Base-by-base conservation (phyloP, 1,284 basidiomycete species). In the Dichomitus squalens region DNA sequence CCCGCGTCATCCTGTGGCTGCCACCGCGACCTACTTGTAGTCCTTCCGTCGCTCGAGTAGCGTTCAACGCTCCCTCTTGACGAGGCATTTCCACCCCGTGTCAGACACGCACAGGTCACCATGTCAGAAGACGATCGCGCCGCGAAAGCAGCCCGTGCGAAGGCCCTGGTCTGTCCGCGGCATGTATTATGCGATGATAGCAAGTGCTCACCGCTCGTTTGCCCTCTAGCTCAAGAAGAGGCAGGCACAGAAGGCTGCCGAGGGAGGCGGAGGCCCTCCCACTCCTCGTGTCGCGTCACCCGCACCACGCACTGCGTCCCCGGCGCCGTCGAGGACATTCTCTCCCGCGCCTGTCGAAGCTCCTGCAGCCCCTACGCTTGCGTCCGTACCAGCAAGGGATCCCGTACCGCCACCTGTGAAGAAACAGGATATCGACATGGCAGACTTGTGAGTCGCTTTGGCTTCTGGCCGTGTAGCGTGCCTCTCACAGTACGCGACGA, bases 91-190 rank as follows among this genome's bases (percentile, higher is more conserved):
- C 4, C 11, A 1, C n/a, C 29, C 29, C 20, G 29, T 33, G 18
- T 18, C 20, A 21, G 44, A n/a, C 31, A 33, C 44, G 18, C 11
- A 21, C 31, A 54, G 31, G 4, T 46, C 33, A 47, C 82, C 78
- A 76, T 79, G 74, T 79, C 84, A 29, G 90, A 90, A 66, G 86
- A 87, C 55, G 91, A 92, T 61, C 83, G 90, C 58, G 88, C 89
- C 56, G 84, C 84, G 9, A 92, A 88, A 73, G 84, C 90, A 59
- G 91, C 90, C 2, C 82, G 90, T 62, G 90, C 88, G 55, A 90
- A 88, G 72, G 89, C 88, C 47, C 67, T 93, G 83, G 91, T 92
- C 46, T 33, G 77, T 70, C 46, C 43, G 23, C 50, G 39, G 38
- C 41, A 69, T 54, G 47, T 38, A 33, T 49, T 44, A 46, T 57